Evolutionary conservation across 139 green algal species (phyloP).

Genomic region (Micromonas pusilla): DNA sequence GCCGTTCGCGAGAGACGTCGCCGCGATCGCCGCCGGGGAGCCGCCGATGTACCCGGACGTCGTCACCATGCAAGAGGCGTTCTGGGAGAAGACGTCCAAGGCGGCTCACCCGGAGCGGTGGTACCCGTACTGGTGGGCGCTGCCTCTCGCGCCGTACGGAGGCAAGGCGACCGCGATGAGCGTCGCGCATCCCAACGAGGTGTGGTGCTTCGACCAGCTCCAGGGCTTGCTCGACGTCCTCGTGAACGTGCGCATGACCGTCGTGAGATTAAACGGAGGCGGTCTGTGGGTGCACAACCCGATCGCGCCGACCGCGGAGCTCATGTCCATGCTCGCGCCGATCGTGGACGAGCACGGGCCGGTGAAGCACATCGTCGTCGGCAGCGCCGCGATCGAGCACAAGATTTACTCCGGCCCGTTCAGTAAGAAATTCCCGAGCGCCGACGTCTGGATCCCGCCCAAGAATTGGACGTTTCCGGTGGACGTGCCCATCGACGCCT

Average conservation of each 20-base stretch:
- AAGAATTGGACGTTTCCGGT: slow-evolving; percentile 39
- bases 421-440: slow-evolving; percentile 59
- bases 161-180: slow-evolving; percentile 19
- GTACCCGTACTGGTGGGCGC: slow-evolving; percentile 26
- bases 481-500: slow-evolving; percentile 26
- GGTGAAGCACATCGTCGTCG: slow-evolving; percentile 78
- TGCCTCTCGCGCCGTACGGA: slow-evolving; percentile 23
- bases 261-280: slow-evolving; percentile 65
- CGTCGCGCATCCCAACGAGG: background rate
- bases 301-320: slow-evolving; percentile 65
- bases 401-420: slow-evolving; percentile 76
- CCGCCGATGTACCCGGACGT: no score
- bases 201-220: slow-evolving; percentile 39
- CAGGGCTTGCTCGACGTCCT: slow-evolving; percentile 36
- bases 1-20: no score
- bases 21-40: no score
- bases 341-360: slow-evolving; percentile 35
- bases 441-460: slow-evolving; percentile 54
- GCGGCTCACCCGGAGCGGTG: background rate
- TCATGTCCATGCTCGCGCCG: slow-evolving; percentile 51
- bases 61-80: background rate
- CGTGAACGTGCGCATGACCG: slow-evolving; percentile 45
- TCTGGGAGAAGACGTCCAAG: background rate
- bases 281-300: slow-evolving; percentile 80
- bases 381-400: slow-evolving; percentile 88